These are phyloP conservation scores for Fusarium sp. DNA, from an alignment of 2,329 filamentous ascomycete species.

Conservation along the genomic window DNA sequence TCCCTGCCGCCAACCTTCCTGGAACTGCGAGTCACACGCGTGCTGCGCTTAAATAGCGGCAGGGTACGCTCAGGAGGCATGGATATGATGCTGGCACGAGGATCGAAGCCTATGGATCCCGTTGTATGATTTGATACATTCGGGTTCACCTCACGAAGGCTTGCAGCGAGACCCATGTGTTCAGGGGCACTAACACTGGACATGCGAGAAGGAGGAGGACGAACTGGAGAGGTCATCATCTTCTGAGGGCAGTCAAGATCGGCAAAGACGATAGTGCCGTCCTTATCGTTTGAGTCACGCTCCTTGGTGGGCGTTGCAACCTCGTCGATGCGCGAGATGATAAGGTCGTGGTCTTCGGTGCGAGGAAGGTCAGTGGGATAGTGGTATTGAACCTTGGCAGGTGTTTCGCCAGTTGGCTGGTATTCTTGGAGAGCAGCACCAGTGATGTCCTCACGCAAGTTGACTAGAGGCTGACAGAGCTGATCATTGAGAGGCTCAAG, in stretches of 20 bases:
- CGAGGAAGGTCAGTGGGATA: constrained; percentile 84
- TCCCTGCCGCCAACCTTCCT: constrained; percentile 48
- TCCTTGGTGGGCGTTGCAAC: constrained; percentile 40
- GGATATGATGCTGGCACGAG: constrained; percentile 58
- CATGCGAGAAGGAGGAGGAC: constrained; percentile 51
- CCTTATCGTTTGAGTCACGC: constrained; percentile 51
- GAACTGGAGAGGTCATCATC: constrained; percentile 50
- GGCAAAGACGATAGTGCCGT: constrained; percentile 58
- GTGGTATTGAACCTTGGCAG: constrained; percentile 83
- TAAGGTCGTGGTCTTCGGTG: constrained; percentile 67
- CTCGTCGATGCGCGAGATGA: constrained; percentile 60
- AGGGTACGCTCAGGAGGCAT: constrained; percentile 59
- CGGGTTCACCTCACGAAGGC: constrained; percentile 69
- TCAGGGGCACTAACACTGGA: constrained; percentile 48
- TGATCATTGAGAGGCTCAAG: constrained; percentile 71
- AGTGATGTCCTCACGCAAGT: constrained; percentile 78
- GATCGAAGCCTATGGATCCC: constrained; percentile 57
- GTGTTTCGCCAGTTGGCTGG: constrained; percentile 85
- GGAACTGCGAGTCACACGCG: constrained; percentile 53
- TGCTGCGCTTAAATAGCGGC: constrained; percentile 63
- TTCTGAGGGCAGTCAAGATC: constrained; percentile 51
- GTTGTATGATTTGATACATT: constrained; percentile 61
- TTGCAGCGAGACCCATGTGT: constrained; percentile 54
- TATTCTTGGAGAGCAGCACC: constrained; percentile 81
- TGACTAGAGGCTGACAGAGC: constrained; percentile 76